These are phyloP conservation scores for Trichoderma sp. DNA, from an alignment of 2,329 filamentous ascomycete genomes.

Conservation along the genomic window DNA sequence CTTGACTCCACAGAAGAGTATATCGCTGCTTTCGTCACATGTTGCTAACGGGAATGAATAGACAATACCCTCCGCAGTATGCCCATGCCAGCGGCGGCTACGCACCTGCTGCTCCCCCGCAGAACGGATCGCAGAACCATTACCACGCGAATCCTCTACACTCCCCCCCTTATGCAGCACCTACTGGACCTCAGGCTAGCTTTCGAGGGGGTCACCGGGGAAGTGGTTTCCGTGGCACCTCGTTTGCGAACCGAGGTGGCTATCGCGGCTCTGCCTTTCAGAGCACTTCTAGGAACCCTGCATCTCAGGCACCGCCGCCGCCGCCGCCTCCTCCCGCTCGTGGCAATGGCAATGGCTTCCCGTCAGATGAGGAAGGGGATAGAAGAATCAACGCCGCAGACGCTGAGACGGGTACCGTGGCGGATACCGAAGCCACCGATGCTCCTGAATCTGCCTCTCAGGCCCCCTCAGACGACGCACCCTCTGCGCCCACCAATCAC, in stretches of 20 bases:
- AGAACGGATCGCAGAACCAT: conserved; percentile 41
- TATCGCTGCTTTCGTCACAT: neutral
- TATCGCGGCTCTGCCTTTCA: conserved; percentile 64
- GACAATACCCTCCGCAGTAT: conserved; percentile 65
- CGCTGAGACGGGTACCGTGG: conserved; percentile 27
- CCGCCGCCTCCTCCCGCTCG: conserved; percentile 26
- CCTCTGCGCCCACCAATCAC: conserved; percentile 15
- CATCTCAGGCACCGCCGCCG: conserved; percentile 32
- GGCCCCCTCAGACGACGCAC: conserved; percentile 6
- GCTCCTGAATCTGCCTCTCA: conserved; percentile 17
- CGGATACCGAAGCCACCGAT: conserved; percentile 31
- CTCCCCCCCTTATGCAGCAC: conserved; percentile 58
- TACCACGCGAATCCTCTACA: conserved; percentile 53
- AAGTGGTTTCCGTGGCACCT: conserved; percentile 62
- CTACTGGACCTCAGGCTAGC: conserved; percentile 54
- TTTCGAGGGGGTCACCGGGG: conserved; percentile 54
- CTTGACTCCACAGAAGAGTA: too few species aligned
- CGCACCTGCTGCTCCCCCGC: conserved; percentile 50
- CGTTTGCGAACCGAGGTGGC: conserved; percentile 55
- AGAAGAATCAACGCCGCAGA: conserved; percentile 31
- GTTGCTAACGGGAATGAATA: conserved; percentile 38
- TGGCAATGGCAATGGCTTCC: conserved; percentile 27
- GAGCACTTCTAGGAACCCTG: conserved; percentile 70
- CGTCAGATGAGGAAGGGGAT: conserved; percentile 30
- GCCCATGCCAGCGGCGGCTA: conserved; percentile 53